Conservation (phyloP, 2,329 filamentous ascomycete species). For the Malbranchea zuffiana region DNA sequence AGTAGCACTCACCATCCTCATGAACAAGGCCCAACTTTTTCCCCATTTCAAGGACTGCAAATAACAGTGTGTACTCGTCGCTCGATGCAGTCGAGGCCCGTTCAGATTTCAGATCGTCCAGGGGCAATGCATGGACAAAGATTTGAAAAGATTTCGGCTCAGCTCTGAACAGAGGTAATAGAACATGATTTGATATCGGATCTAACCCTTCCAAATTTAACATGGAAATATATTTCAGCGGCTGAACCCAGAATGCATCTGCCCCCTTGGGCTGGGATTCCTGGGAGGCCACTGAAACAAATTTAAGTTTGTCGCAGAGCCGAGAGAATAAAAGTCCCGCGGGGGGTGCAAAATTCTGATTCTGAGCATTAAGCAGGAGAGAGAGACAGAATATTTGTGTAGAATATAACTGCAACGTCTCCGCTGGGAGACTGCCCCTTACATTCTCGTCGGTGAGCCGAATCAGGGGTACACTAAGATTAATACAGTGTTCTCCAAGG, state of each 20-base stretch:
- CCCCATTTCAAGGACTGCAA: conserved; percentile 58
- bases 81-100: conserved; percentile 40
- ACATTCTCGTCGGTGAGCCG: conserved; percentile 13
- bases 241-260: conserved; percentile 27
- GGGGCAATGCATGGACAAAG: conserved; percentile 51
- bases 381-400: conserved; percentile 16
- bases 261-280: conserved; percentile 10
- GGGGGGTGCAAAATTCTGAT: conserved; percentile 12
- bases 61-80: conserved; percentile 47
- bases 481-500: conserved; percentile 25
- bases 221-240: conserved; percentile 28
- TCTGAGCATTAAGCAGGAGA: conserved; percentile 14
- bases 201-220: conserved; percentile 28
- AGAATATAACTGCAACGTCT: conserved; percentile 17
- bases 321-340: conserved; percentile 14
- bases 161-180: conserved; percentile 27
- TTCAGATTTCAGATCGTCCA: conserved; percentile 38
- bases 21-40: conserved; percentile 61
- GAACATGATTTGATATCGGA: conserved; percentile 26
- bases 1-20: conserved; percentile 44
- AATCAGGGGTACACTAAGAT: conserved; percentile 20
- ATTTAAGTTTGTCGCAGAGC: conserved; percentile 13
- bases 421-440: conserved; percentile 12
- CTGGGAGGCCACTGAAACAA: neutral
- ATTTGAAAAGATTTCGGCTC: conserved; percentile 25